Percentiles rank a stretch among this genome's conserved stretches.
Evolutionary conservation across 495 filamentous ascomycete genomes (phyloP).

Genomic region (Chaetomium tenue): DNA sequence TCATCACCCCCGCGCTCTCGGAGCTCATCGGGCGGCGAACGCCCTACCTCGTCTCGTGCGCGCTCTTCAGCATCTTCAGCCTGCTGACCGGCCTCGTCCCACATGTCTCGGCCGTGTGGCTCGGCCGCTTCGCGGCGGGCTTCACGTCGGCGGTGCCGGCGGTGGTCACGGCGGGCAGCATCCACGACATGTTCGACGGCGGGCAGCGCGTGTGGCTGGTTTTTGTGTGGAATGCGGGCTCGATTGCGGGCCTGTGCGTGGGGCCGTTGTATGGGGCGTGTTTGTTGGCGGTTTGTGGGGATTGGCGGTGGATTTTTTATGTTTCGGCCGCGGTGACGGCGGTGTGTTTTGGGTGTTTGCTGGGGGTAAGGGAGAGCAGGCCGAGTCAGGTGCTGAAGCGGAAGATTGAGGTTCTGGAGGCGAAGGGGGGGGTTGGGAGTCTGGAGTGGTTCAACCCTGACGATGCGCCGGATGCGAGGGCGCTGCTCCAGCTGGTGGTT

Average conservation of each 20-base stretch:
- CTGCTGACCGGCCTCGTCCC: neutral
- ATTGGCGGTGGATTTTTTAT: neutral
- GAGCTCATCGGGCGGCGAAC: conserved; percentile 5
- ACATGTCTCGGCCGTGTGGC: neutral
- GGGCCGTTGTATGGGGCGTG: neutral
- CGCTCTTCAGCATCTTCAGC: neutral
- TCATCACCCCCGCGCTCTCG: neutral
- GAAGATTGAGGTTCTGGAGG: neutral
- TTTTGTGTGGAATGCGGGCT: neutral
- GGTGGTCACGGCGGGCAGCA: neutral
- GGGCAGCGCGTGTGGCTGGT: neutral
- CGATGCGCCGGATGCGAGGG: neutral
- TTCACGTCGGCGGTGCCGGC: conserved; percentile 6
- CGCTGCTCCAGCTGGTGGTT: neutral
- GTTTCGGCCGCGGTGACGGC: neutral
- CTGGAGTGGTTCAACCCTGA: conserved; percentile 7
- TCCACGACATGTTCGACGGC: conserved; percentile 9
- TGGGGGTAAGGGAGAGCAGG: neutral
- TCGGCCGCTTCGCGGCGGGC: conserved; percentile 1
- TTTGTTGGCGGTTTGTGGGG: neutral
- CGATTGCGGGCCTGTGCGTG: neutral
- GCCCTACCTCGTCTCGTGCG: neutral
- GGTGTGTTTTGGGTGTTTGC: neutral
- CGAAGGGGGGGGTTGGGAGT: neutral
- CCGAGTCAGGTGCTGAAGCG: conserved; percentile 1